Conservation (phyloP, 345 rosid species). For the Capsella bursapastoris region DNA sequence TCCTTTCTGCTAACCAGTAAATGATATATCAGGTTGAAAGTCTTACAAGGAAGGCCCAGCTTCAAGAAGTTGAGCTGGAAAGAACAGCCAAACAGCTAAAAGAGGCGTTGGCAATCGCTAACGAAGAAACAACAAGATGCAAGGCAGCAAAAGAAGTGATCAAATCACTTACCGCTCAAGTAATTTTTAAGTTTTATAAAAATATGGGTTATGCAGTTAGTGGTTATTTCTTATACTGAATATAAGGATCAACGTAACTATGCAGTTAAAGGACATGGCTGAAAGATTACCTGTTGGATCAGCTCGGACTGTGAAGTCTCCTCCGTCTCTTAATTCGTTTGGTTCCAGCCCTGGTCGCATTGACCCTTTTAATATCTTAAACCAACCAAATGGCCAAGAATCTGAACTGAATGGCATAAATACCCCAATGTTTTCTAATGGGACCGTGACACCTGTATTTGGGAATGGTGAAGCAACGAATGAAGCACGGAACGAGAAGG, state of each 20-base stretch:
- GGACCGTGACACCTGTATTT: slow-evolving; percentile 49
- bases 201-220: slow-evolving; percentile 6
- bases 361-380: slow-evolving; percentile 53
- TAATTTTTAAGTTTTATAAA: slow-evolving; percentile 40
- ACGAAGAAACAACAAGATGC: slow-evolving; percentile 90
- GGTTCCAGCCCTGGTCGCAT: slow-evolving; percentile 59
- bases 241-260: slow-evolving; percentile 16
- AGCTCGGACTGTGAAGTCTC: slow-evolving; percentile 55
- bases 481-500: slow-evolving; percentile 68
- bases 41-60: slow-evolving; percentile 80
- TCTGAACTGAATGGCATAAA: slow-evolving; percentile 52
- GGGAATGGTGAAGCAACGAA: slow-evolving; percentile 62
- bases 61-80: slow-evolving; percentile 92
- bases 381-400: slow-evolving; percentile 58
- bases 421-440: slow-evolving; percentile 60
- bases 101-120: slow-evolving; percentile 85
- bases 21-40: slow-evolving; percentile 68
- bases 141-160: slow-evolving; percentile 99
- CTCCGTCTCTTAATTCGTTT: slow-evolving; percentile 61
- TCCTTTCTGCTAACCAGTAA: slow-evolving; percentile 34
- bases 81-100: slow-evolving; percentile 83
- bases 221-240: slow-evolving; percentile 31
- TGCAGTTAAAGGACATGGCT: slow-evolving; percentile 89
- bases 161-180: slow-evolving; percentile 96
- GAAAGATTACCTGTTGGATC: slow-evolving; percentile 83